phyloP scores from a whole-genome alignment of 106 monocot genomes.

The Allium sativum region DNA sequence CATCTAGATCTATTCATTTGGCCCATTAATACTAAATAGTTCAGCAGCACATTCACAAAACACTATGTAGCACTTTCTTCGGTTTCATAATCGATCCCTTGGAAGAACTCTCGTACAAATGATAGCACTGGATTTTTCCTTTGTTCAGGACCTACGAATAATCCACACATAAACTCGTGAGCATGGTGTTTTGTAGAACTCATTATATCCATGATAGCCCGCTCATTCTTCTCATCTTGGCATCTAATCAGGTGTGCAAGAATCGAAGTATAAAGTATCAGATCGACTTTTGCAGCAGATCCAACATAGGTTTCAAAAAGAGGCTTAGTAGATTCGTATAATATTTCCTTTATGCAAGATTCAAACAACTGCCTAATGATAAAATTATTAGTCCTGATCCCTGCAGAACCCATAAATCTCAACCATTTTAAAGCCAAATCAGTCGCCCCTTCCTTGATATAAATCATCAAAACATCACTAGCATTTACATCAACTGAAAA shows the following conservation, averaged over 20 bases:
- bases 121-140: slow-evolving; percentile 73
- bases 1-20: slow-evolving; percentile 91
- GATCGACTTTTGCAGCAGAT: slow-evolving; percentile 69
- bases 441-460: slow-evolving; percentile 75
- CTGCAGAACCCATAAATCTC: slow-evolving; percentile 88
- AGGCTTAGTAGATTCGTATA: slow-evolving; percentile 61
- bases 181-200: slow-evolving; percentile 67
- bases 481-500: slow-evolving; percentile 79
- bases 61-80: slow-evolving; percentile 79
- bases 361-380: slow-evolving; percentile 86
- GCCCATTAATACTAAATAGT: slow-evolving; percentile 88
- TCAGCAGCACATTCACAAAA: slow-evolving; percentile 88
- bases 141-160: slow-evolving; percentile 86
- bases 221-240: slow-evolving; percentile 74
- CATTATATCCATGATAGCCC: slow-evolving; percentile 68
- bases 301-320: slow-evolving; percentile 70
- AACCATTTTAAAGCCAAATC: slow-evolving; percentile 80
- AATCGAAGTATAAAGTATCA: slow-evolving; percentile 87
- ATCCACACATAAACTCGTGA: slow-evolving; percentile 75
- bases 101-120: slow-evolving; percentile 93
- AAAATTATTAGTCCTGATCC: slow-evolving; percentile 84
- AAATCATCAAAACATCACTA: slow-evolving; percentile 90
- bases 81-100: slow-evolving; percentile 66
- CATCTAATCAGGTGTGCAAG: slow-evolving; percentile 80
- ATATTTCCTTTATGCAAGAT: slow-evolving; percentile 68